Conservation (phyloP, 148 eudicot species). For the Salicornia ramosissima region DNA sequence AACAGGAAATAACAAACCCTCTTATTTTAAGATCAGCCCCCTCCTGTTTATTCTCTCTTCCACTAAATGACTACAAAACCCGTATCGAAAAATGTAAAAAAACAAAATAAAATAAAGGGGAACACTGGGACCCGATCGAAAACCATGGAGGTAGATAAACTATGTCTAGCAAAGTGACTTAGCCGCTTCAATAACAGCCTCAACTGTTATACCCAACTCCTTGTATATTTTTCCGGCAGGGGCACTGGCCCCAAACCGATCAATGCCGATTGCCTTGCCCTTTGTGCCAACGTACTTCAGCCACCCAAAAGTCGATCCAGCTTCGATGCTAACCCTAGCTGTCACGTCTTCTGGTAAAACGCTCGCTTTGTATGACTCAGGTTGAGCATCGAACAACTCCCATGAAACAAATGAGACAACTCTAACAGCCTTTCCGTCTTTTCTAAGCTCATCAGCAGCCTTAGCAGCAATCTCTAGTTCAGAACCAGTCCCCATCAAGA, state of each 20-base stretch:
- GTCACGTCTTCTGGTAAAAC: slow-evolving; percentile 73
- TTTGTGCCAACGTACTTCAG: slow-evolving; percentile 51
- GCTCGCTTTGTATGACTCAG: slow-evolving; percentile 74
- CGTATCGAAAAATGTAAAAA: background rate
- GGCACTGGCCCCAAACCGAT: slow-evolving; percentile 89
- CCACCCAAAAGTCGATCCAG: slow-evolving; percentile 97
- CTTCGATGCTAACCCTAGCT: slow-evolving; percentile 93
- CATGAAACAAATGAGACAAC: slow-evolving; percentile 89
- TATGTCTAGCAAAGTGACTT: slow-evolving; percentile 46
- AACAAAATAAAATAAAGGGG: slow-evolving; percentile 16
- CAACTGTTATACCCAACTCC: slow-evolving; percentile 87
- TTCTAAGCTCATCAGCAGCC: slow-evolving; percentile 90
- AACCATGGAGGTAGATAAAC: background rate
- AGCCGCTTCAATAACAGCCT: slow-evolving; percentile 89
- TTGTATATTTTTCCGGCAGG: slow-evolving; percentile 88
- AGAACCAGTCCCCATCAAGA: slow-evolving; percentile 88
- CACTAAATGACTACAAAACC: slow-evolving; percentile 5
- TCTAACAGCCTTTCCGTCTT: slow-evolving; percentile 89
- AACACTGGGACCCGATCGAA: background rate
- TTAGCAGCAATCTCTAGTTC: slow-evolving; percentile 81
- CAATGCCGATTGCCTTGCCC: slow-evolving; percentile 93
- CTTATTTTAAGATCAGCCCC: slow-evolving; percentile 17
- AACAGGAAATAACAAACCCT: slow-evolving; percentile 8
- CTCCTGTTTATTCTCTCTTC: too few species aligned
- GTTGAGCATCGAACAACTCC: slow-evolving; percentile 85